phyloP scores from a whole-genome alignment of 2,329 filamentous ascomycete species.

The Biscogniauxia marginata region DNA sequence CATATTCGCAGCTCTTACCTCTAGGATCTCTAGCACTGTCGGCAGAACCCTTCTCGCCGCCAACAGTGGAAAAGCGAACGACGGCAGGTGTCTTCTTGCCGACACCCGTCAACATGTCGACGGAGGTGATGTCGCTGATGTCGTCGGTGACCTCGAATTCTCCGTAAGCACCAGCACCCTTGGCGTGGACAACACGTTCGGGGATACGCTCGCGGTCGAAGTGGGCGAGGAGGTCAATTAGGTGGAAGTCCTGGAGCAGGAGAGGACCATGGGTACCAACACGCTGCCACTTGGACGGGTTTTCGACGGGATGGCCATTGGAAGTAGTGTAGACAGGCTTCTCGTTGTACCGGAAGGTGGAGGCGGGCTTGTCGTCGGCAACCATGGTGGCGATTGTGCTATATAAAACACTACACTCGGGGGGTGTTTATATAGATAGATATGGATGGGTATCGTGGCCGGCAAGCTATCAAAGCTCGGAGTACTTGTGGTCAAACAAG shows the following conservation, averaged over 20 bases:
- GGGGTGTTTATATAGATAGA: neutral
- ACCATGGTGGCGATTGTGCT: conserved; percentile 36
- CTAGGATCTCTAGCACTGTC: conserved; percentile 57
- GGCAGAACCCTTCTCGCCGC: conserved; percentile 60
- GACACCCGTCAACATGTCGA: conserved; percentile 48
- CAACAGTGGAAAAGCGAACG: conserved; percentile 71
- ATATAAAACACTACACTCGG: neutral
- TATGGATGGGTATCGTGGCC: neutral
- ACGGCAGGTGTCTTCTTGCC: conserved; percentile 69
- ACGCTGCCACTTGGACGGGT: conserved; percentile 25
- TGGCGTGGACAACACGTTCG: conserved; percentile 20
- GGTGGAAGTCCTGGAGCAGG: conserved; percentile 30
- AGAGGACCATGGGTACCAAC: conserved; percentile 26
- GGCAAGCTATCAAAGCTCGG: neutral
- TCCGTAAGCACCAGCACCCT: conserved; percentile 13
- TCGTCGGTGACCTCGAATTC: conserved; percentile 40
- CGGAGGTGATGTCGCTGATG: conserved; percentile 52
- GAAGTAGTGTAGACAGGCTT: conserved; percentile 47
- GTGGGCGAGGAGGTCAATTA: conserved; percentile 30
- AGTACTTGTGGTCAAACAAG: no score
- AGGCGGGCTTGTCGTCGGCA: conserved; percentile 41
- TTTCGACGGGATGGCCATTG: conserved; percentile 27
- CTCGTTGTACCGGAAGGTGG: conserved; percentile 55
- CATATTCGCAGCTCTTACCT: conserved; percentile 2
- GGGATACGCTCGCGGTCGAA: conserved; percentile 29